Base-by-base conservation (phyloP, 2,329 filamentous ascomycete species). In the Penicillium polonicum region DNA sequence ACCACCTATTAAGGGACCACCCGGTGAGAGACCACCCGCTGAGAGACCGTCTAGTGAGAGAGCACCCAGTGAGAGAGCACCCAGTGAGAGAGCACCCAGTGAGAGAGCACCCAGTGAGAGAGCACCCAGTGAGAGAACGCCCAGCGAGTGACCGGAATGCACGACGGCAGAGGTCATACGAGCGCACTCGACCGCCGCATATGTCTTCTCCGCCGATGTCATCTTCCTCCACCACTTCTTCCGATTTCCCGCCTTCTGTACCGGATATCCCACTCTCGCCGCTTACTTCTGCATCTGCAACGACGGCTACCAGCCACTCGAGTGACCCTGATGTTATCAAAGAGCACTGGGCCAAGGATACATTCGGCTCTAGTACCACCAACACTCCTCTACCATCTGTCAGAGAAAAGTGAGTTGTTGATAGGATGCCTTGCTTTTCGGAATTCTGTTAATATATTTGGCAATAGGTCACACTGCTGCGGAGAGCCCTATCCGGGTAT, bases 291-390 rank as follows among this genome's bases (percentile, higher is more conserved):
- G 48, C 56, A 15, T 44, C 42, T 27, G 63, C 51, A 27, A 54
- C 49, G 31, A 58, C 56, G 19, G 63, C 60, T 9, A 70, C 69
- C 3, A 73, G 70, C 21, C 67, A 69, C 29, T 74, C 74, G 2
- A 61, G 68, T 17, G 59, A 58, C n/a, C 66, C 68, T 3, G 72
- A 68, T 53, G 48, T 62, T 10, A 48, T 69, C 21, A 64, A 61
- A 52, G 68, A 71, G 10, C 78, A 80, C 63, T 81, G 79, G 79
- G 71, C 77, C 3, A 72, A 68, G 50, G 68, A 65, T 8, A 71
- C 78, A 0, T 80, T 79, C 45, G 53, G 65, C 5, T 65, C 68
- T 23, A 58, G 59, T 48, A 60, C 66, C 15, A 61, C 73, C 8
- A 57, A 62, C 27, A 76, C 71, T 4, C 62, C 61, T 5, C 65